Base-by-base conservation (phyloP, 768 basidiomycete genomes). In the Filobasidium floriforme region DNA sequence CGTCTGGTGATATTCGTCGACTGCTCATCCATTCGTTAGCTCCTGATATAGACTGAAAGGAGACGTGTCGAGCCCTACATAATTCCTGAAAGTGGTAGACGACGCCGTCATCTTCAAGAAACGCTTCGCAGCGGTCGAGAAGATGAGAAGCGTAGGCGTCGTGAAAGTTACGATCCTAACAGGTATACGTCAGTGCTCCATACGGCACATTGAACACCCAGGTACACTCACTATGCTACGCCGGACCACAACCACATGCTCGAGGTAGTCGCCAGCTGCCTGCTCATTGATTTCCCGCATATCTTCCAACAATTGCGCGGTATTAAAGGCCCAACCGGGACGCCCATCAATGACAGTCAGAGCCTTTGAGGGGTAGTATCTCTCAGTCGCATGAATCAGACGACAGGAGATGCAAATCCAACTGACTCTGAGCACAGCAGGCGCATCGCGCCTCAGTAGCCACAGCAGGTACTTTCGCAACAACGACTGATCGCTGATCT, bases 401-500 rank as follows among this genome's bases (percentile, higher is more conserved):
- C 54, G 7, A 40, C 32, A 52, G 41, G 1, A 9, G 12, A 12
- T 9, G 46, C 7, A 24, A 7, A 64, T 41, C n/a, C 46, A 71
- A 89, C 90, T 66, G 64, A 78, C 78, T 80, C 86, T 85, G 28
- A 96, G 76, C 4, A 87, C 90, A 52, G 83, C 84, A 28, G 88
- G 86, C 0, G 85, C 80, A 76, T 89, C 86, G 43, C 83, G 82
- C 69, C 83, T 84, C 1, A 86, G 82, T 24, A 96, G 79, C 92
- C 92, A 94, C 9, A 89, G 78, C 1, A 85, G 88, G 86, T 91
- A 92, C 61, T 84, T 82, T 68, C 88, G 86, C 4, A 85, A 84
- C 61, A 91, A 72, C 1, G 79, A 72, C 28, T 84, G 83, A 72
- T 89, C 86, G 66, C 82, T 84, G 66, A 83, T 84, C 54, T 84